phyloP scores from a whole-genome alignment of 78 protist species.

The Kipferlia bialata region DNA sequence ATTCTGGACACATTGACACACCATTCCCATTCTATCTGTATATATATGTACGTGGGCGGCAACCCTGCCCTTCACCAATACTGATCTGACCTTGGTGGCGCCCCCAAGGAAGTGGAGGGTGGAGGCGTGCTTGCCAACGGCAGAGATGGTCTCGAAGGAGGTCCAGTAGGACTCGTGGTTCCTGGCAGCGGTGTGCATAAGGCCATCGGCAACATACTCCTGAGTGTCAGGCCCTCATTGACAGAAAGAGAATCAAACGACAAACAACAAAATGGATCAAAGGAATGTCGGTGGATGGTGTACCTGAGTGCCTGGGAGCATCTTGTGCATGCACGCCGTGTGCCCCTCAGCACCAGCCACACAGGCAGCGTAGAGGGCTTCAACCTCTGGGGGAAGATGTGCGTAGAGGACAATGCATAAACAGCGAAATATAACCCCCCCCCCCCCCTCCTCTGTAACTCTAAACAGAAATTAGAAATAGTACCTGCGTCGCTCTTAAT shows the following conservation, averaged over 20 bases:
- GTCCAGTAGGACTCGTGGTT: neutral
- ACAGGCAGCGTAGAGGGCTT: too few species aligned
- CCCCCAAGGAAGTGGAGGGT: neutral
- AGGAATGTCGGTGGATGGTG: neutral
- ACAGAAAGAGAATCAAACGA: too few species aligned
- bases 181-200: neutral
- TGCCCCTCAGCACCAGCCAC: too few species aligned
- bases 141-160: neutral
- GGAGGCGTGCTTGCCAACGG: neutral
- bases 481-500: neutral
- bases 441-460: too few species aligned
- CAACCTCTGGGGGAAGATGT: too few species aligned
- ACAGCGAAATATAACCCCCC: too few species aligned
- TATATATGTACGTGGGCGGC: too few species aligned
- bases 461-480: neutral
- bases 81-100: neutral
- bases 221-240: neutral
- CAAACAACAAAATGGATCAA: too few species aligned
- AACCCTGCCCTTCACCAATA: neutral
- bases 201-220: neutral
- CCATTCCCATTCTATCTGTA: too few species aligned
- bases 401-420: too few species aligned
- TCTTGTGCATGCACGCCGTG: neutral
- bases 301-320: constrained; percentile 1
- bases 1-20: too few species aligned